Base-by-base conservation (phyloP, 2,329 filamentous ascomycete genomes). In the Setomelanomma holmii region DNA sequence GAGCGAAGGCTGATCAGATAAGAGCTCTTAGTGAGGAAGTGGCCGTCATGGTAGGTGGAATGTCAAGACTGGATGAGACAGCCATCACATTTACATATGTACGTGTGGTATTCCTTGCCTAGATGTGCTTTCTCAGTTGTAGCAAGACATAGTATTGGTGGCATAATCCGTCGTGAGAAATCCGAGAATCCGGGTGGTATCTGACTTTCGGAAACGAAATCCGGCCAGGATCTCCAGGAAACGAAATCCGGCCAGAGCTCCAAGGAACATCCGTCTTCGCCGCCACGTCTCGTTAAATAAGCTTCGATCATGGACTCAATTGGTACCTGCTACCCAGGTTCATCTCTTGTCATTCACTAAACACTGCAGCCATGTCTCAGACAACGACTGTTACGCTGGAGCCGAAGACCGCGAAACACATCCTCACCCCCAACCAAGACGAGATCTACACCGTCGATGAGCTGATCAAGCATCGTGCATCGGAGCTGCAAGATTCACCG, bases 361-460 rank as follows among this genome's bases (percentile, higher is more conserved):
- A 16, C 39, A 45, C 23, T 45, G 35, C 27, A 42, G 51, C 45
- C 45, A 64, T 64, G 58, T 55, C 58, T 36, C 39, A 38, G 12
- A 53, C 54, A 22, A 47, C 42, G 22, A 62, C 53, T 20, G 34
- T 41, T 17, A 53, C 51, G 33, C 43, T 53, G 17, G 51, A 52
- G 48, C 12, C 56, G 36, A 42, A 38, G 16, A 30, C 34, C 5
- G 17, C 38, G n/a, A 52, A 45, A 21, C 44, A 53, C 11, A 36
- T 49, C 19, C 40, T 51, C 11, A 22, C 51, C 27, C 33, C 14
- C 21, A 48, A 47, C 27, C 44, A 52, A 11, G 45, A 51, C 43
- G 53, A 56, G 35, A 62, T 67, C 30, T 60, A 44, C 23, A 69
- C 66, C 20, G 59, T 67, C 10, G 66, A 69, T 43, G 63, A 65